Percentiles rank a stretch among this genome's conserved stretches.
Conservation (phyloP, 2,329 filamentous ascomycete genomes). For the Plectosphaerella sp. region DNA sequence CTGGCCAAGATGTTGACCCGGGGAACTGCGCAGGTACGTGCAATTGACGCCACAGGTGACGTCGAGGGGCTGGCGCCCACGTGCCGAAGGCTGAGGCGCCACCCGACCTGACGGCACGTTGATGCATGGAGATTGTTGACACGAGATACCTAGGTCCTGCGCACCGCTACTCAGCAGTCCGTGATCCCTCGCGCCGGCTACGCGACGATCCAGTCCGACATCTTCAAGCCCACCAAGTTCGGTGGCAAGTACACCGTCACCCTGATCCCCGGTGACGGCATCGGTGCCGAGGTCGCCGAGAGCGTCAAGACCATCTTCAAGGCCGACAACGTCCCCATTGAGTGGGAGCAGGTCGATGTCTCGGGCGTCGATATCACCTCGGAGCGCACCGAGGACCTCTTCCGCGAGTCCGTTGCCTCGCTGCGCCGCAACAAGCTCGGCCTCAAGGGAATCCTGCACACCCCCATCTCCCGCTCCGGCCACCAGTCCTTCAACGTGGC, state of each 20-base stretch:
- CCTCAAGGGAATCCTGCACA: slow-evolving; percentile 98
- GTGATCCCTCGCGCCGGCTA: slow-evolving; percentile 47
- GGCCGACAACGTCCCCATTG: slow-evolving; percentile 96
- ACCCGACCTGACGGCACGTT: not conserved
- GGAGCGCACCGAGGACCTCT: slow-evolving; percentile 89
- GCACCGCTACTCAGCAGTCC: slow-evolving; percentile 38
- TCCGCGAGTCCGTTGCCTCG: slow-evolving; percentile 91
- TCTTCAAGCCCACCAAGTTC: slow-evolving; percentile 99
- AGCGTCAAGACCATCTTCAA: slow-evolving; percentile 99
- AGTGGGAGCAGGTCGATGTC: slow-evolving; percentile 98
- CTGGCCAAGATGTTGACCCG: slow-evolving; percentile 51
- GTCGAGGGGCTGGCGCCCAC: not conserved
- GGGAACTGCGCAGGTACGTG: slow-evolving; percentile 55
- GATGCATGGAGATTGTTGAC: slow-evolving; percentile 19
- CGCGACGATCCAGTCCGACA: slow-evolving; percentile 85
- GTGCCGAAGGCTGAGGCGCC: not conserved
- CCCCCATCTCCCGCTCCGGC: slow-evolving; percentile 90
- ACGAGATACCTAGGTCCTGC: slow-evolving; percentile 39
- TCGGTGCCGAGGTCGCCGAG: slow-evolving; percentile 95
- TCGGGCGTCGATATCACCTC: slow-evolving; percentile 81
- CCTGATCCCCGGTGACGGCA: slow-evolving; percentile 97
- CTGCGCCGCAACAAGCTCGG: slow-evolving; percentile 98
- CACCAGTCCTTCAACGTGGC: slow-evolving; percentile 99
- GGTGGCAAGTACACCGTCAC: slow-evolving; percentile 99
- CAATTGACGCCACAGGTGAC: not conserved